Base-by-base conservation (phyloP, 805 yeast species). In the Komagataella pseudopastoris region DNA sequence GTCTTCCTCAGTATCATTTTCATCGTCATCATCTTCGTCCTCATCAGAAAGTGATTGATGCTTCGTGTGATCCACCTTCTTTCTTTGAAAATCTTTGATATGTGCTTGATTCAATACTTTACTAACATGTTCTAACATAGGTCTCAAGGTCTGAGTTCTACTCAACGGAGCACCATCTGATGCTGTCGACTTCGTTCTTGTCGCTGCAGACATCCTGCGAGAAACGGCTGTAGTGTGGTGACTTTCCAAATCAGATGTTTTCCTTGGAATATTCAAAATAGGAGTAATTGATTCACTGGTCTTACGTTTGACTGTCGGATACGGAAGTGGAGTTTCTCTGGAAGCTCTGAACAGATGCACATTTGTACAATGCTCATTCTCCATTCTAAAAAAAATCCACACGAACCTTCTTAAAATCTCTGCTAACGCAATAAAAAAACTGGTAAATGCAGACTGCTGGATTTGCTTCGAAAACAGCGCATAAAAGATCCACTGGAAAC, bases 401-500 rank as follows among this genome's bases (percentile, higher is more conserved):
- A 91, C 69, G 58, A 88, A 85, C 61, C 99, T 74, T 62, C 99
- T 76, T 2, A 85, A 39, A 3, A 88, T 66, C 65, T 93, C 99
- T 0, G 93, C 88, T 24, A 86, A 56, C 0, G 95, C 96, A 49
- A 93, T 78, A 50, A 78, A 72, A 61, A 91, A 90, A 62, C 96
- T 83, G 1, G 96, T 84, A 20, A 78, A 77, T 0, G 96, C 96
- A 62, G 91, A 85, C 61, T 91, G 96, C 65, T 86, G 91, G 53
- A 88, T 80, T 53, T 88, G 85, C 47, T 66, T 63, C 47, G 85
- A 79, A 63, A 86, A 89, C 45, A 84, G 76, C 0, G 86, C 91
- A 65, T 93, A 93, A 55, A 89, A 85, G 1, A 93, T 71, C 98
- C 99, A 93, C 64, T 85, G 93, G 62, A 88, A 88, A 56, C 99